A percentile compares a stretch with the other conserved stretches of the same genome.
Conservation (phyloP, 2,329 filamentous ascomycete species). For the Beauveria scarabaeidicola region DNA sequence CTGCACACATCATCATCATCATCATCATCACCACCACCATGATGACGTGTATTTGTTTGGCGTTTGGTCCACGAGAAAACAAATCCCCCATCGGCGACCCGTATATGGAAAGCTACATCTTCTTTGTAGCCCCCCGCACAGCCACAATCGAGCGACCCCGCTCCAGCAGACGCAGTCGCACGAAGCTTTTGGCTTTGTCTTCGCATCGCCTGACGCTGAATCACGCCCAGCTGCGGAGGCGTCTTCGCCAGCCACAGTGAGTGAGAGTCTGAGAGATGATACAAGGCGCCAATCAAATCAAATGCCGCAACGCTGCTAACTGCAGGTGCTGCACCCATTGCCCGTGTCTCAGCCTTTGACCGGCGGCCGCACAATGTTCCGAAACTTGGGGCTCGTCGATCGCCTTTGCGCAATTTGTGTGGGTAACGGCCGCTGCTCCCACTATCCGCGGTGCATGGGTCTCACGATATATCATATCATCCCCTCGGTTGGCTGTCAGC, state of each 20-base stretch:
- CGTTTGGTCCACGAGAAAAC: too few species aligned
- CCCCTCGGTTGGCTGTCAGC: background rate
- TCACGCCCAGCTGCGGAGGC: background rate
- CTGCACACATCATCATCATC: background rate
- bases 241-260: too few species aligned
- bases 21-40: background rate
- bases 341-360: conserved; percentile 1
- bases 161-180: background rate
- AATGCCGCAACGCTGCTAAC: too few species aligned
- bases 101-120: too few species aligned
- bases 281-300: background rate
- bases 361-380: background rate
- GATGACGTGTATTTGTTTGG: background rate
- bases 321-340: background rate
- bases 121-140: background rate
- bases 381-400: background rate
- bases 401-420: background rate
- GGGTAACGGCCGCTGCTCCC: background rate
- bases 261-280: too few species aligned
- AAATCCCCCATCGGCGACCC: too few species aligned
- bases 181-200: too few species aligned
- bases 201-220: conserved; percentile 2
- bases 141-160: background rate
- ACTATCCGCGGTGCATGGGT: background rate
- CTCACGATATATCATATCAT: background rate